A percentile compares a stretch with the other conserved stretches of the same genome.
Conservation (phyloP, 441 rosid species). For the Omphalea diandra region DNA sequence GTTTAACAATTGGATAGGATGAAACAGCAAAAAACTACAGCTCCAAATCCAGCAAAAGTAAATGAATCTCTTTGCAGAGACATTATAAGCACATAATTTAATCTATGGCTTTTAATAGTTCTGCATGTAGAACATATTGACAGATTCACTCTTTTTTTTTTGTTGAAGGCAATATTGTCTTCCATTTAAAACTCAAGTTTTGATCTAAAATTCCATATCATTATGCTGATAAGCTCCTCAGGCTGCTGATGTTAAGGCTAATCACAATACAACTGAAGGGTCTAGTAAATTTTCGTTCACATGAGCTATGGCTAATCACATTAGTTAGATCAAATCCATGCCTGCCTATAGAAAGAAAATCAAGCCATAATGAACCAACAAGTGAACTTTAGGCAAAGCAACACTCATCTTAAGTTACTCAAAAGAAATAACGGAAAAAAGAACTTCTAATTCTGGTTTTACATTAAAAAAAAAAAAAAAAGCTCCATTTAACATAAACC, state of each 20-base stretch:
- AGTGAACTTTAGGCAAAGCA: neutral
- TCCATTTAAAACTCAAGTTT: neutral
- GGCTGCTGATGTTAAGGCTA: neutral
- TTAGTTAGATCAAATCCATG: neutral
- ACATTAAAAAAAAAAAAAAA: neutral
- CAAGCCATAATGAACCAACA: neutral
- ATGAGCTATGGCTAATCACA: too few species aligned
- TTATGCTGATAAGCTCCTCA: neutral
- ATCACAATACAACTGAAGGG: neutral
- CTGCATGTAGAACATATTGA: too few species aligned
- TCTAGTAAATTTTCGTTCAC: constrained; percentile 1
- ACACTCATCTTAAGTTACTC: neutral
- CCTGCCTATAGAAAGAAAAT: neutral
- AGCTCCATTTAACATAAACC: neutral
- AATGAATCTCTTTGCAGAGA: neutral
- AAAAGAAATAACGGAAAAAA: neutral
- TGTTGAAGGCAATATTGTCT: too few species aligned
- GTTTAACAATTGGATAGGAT: neutral
- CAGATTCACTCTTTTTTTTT: too few species aligned
- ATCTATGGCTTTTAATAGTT: neutral
- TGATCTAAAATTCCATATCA: neutral
- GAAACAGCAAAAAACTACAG: neutral
- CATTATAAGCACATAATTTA: neutral
- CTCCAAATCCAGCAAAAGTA: neutral
- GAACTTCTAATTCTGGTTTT: neutral